phyloP scores from a whole-genome alignment of 2,329 filamentous ascomycete species.

The Paecilomyces niveus region DNA sequence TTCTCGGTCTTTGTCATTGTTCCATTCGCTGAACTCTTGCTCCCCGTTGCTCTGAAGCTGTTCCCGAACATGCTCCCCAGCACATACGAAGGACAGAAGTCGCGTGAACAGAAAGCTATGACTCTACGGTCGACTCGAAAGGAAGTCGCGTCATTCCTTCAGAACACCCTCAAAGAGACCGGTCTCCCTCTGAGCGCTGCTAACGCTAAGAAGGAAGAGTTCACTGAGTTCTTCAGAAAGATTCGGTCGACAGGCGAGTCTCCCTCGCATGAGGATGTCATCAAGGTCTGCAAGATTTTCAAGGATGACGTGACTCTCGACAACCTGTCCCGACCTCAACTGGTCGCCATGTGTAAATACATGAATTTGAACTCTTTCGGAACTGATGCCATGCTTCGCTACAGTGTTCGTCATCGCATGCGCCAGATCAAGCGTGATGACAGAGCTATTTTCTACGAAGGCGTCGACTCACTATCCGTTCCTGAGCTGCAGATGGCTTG shows the following conservation, averaged over 20 bases:
- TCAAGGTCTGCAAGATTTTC: conserved; percentile 99
- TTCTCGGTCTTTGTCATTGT: conserved; percentile 97
- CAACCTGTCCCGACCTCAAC: conserved; percentile 89
- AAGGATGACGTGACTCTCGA: conserved; percentile 95
- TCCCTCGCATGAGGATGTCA: conserved; percentile 82
- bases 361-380: conserved; percentile 97
- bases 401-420: conserved; percentile 96
- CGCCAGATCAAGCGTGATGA: conserved; percentile 98
- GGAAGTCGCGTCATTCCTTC: conserved; percentile 86
- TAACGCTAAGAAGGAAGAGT: conserved; percentile 86
- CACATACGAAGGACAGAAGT: conserved; percentile 88
- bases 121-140: conserved; percentile 78
- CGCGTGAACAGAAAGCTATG: conserved; percentile 81
- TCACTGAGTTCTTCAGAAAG: conserved; percentile 95
- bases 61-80: conserved; percentile 97
- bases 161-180: conserved; percentile 84
- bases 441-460: conserved; percentile 86
- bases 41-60: conserved; percentile 83
- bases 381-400: conserved; percentile 95
- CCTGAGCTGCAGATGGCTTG: conserved; percentile 87
- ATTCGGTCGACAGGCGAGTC: conserved; percentile 83
- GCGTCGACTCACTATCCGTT: conserved; percentile 88
- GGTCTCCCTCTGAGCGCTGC: conserved; percentile 78
- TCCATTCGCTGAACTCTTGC: conserved; percentile 86
- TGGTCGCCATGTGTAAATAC: conserved; percentile 97